phyloP scores from a whole-genome alignment of 2,329 filamentous ascomycete genomes.

The Aspergillus fumigatiaffinis region DNA sequence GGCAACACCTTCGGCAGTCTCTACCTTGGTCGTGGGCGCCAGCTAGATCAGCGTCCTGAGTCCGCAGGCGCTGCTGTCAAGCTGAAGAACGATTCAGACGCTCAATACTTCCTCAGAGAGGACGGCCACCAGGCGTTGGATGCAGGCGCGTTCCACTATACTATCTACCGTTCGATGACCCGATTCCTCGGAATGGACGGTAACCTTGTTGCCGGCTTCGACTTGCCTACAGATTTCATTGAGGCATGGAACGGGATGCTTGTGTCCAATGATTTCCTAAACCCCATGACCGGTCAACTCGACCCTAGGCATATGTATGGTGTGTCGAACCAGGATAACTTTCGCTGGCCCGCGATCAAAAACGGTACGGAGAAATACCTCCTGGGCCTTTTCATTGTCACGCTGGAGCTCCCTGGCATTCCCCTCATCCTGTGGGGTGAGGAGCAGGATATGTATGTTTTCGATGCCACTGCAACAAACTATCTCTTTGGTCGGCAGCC shows the following conservation, averaged over 20 bases:
- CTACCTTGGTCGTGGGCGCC: slow-evolving; percentile 59
- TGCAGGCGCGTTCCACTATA: slow-evolving; percentile 59
- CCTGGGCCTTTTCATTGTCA: slow-evolving; percentile 55
- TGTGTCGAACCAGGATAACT: slow-evolving; percentile 61
- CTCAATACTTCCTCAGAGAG: slow-evolving; percentile 49
- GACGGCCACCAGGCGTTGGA: slow-evolving; percentile 52
- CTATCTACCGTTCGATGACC: slow-evolving; percentile 56
- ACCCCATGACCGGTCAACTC: slow-evolving; percentile 55
- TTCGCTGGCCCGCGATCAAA: slow-evolving; percentile 58
- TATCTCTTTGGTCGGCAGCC: slow-evolving; percentile 62
- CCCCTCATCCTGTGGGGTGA: slow-evolving; percentile 62
- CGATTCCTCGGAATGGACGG: slow-evolving; percentile 58
- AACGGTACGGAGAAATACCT: slow-evolving; percentile 55
- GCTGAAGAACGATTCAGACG: slow-evolving; percentile 40
- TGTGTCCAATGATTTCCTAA: slow-evolving; percentile 55
- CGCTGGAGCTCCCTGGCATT: slow-evolving; percentile 57
- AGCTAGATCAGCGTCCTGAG: slow-evolving; percentile 48
- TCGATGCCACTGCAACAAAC: slow-evolving; percentile 60
- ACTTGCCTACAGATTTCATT: slow-evolving; percentile 51
- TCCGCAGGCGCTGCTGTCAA: slow-evolving; percentile 47
- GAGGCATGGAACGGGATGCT: slow-evolving; percentile 54
- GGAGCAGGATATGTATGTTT: slow-evolving; percentile 59
- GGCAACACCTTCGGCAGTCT: slow-evolving; percentile 58
- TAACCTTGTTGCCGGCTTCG: slow-evolving; percentile 49
- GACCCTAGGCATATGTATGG: slow-evolving; percentile 63